Conservation (phyloP, 2,329 filamentous ascomycete genomes). For the Helotiales sp. region DNA sequence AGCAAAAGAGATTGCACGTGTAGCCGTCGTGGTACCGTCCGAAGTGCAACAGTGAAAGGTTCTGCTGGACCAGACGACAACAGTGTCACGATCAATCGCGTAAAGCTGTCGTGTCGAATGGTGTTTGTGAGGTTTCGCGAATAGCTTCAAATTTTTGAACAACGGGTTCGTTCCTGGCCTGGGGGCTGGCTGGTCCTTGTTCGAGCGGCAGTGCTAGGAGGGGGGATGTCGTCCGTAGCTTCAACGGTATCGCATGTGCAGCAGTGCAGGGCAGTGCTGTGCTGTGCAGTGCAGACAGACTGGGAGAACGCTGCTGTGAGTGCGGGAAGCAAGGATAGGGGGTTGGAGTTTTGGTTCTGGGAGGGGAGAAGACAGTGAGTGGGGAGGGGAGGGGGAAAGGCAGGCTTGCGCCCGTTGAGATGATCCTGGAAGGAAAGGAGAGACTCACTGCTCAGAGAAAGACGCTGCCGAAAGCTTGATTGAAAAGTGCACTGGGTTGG, state of each 20-base stretch:
- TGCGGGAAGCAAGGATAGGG: conserved; percentile 38
- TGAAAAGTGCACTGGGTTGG: conserved; percentile 4
- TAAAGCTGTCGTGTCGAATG: not conserved
- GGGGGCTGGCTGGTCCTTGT: not conserved
- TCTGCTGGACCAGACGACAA: conserved; percentile 15
- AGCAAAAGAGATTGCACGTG: conserved; percentile 30
- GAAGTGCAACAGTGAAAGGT: not conserved
- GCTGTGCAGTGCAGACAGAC: conserved; percentile 3
- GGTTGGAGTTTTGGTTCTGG: conserved; percentile 13
- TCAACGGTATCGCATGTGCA: conserved; percentile 35
- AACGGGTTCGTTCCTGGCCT: not conserved
- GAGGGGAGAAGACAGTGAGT: too few species aligned
- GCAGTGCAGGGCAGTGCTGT: conserved; percentile 6
- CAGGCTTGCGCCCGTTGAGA: conserved; percentile 7
- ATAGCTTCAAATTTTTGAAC: conserved; percentile 32
- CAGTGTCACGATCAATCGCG: conserved; percentile 27
- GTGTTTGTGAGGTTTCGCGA: conserved; percentile 17
- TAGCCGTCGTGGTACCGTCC: conserved; percentile 17
- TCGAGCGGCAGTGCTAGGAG: conserved; percentile 4
- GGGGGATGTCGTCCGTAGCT: conserved; percentile 29
- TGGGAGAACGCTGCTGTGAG: conserved; percentile 13
- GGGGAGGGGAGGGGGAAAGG: not conserved
- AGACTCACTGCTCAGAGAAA: not conserved
- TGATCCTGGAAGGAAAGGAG: conserved; percentile 30
- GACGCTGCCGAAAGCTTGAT: conserved; percentile 15